phyloP scores from a whole-genome alignment of 1,139 yeast species.

The Nakaseomyces bracarensis region DNA sequence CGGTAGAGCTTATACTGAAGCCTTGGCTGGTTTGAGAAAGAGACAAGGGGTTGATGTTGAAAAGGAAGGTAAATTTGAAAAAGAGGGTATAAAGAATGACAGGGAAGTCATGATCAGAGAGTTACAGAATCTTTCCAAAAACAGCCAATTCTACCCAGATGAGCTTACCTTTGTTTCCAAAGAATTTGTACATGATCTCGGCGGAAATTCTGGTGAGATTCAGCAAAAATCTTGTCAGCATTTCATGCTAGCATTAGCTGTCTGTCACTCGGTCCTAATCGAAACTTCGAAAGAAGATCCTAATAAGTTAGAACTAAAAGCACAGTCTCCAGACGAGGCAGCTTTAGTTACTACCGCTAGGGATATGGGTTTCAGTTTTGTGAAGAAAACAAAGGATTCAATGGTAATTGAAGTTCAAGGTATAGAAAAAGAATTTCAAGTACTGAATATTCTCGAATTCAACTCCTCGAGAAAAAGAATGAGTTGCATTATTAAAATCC shows the following conservation, averaged over 20 bases:
- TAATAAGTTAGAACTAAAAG: constrained; percentile 59
- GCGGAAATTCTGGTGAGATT: constrained; percentile 40
- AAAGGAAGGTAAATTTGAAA: constrained; percentile 58
- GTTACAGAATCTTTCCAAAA: constrained; percentile 37
- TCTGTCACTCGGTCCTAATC: constrained; percentile 88
- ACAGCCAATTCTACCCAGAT: constrained; percentile 53
- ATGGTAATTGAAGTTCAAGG: constrained; percentile 74
- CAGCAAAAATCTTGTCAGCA: constrained; percentile 62
- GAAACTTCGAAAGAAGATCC: constrained; percentile 55
- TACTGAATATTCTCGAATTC: constrained; percentile 73
- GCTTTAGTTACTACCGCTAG: constrained; percentile 94
- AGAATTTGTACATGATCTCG: constrained; percentile 48
- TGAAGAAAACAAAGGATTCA: constrained; percentile 65
- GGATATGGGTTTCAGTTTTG: constrained; percentile 79
- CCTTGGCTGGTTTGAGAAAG: constrained; percentile 84
- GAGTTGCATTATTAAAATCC: constrained; percentile 79
- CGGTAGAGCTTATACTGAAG: constrained; percentile 94
- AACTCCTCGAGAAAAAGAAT: constrained; percentile 91
- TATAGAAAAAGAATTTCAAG: constrained; percentile 55
- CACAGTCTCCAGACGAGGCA: constrained; percentile 97
- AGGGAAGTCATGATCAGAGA: constrained; percentile 54
- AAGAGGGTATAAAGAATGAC: constrained; percentile 52
- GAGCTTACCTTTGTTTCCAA: constrained; percentile 77
- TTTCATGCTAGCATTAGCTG: constrained; percentile 80
- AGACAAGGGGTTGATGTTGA: constrained; percentile 77